Conservation (phyloP, 169 alveolate genomes). For the Babesia ovis region DNA sequence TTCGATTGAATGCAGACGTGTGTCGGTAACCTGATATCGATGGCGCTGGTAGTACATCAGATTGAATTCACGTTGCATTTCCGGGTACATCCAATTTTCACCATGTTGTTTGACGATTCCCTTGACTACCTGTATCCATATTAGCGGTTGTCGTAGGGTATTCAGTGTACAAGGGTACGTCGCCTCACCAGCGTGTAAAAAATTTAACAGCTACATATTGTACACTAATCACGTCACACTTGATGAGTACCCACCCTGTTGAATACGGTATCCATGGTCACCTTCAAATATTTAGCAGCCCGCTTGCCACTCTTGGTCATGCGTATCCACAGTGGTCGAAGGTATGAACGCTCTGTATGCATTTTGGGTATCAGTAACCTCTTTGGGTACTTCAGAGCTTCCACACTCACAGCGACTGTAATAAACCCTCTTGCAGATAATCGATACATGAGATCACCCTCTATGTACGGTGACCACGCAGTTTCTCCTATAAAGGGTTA, state of each 20-base stretch:
- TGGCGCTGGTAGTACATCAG: conserved; percentile 57
- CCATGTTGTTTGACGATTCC: conserved; percentile 76
- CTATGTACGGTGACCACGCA: conserved; percentile 73
- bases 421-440: conserved; percentile 69
- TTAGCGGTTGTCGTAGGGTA: too few relatives aligned
- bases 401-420: conserved; percentile 64
- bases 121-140: conserved; percentile 64
- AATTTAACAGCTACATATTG: too few relatives aligned
- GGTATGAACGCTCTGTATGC: conserved; percentile 63
- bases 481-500: conserved; percentile 60
- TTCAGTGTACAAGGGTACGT: too few relatives aligned
- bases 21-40: conserved; percentile 8
- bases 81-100: conserved; percentile 77
- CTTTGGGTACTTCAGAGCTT: conserved; percentile 7
- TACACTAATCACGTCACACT: too few relatives aligned
- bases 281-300: conserved; percentile 34
- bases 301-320: conserved; percentile 61
- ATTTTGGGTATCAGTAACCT: conserved; percentile 66
- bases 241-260: conserved; percentile 30
- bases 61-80: conserved; percentile 67
- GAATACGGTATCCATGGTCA: conserved; percentile 69
- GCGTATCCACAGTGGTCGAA: conserved; percentile 65
- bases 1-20: conserved; percentile 70
- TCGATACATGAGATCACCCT: conserved; percentile 60
- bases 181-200: too few relatives aligned